Conservation (phyloP, 768 basidiomycete genomes). For the Candolleomyces aberdarensis region DNA sequence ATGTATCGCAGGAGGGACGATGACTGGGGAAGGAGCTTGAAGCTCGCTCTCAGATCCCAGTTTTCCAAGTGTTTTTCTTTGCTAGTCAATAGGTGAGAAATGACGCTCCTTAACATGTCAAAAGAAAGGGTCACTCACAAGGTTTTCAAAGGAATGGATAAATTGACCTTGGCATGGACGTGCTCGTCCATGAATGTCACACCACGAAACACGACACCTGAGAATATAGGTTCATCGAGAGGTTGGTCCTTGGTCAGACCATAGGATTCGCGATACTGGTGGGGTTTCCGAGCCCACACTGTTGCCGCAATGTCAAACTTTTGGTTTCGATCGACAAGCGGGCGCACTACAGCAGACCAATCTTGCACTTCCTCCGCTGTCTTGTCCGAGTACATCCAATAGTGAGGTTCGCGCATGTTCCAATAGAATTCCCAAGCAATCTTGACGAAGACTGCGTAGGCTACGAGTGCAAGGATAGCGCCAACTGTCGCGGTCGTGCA, state of each 20-base stretch:
- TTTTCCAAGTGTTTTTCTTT: slow-evolving; percentile 20
- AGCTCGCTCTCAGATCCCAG: slow-evolving; percentile 34
- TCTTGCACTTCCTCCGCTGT: not conserved
- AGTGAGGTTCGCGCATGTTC: slow-evolving; percentile 2
- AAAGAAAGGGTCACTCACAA: slow-evolving; percentile 23
- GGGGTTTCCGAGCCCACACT: slow-evolving; percentile 10
- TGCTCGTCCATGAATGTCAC: slow-evolving; percentile 24
- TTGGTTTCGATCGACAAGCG: slow-evolving; percentile 12
- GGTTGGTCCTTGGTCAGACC: not conserved
- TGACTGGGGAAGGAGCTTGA: slow-evolving; percentile 30
- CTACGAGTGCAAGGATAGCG: too few relatives aligned
- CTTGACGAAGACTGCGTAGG: too few relatives aligned
- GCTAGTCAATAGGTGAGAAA: not conserved
- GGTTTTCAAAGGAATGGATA: slow-evolving; percentile 24
- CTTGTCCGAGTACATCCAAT: slow-evolving; percentile 1
- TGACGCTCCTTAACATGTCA: not conserved
- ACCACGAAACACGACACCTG: slow-evolving; percentile 26
- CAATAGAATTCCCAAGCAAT: too few relatives aligned
- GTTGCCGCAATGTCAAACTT: slow-evolving; percentile 17
- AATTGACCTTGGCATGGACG: slow-evolving; percentile 19
- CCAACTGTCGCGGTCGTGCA: too few relatives aligned
- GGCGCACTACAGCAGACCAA: slow-evolving; percentile 12
- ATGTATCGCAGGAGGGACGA: slow-evolving; percentile 27
- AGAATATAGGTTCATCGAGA: slow-evolving; percentile 18
- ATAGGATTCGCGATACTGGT: too few relatives aligned